phyloP scores from a whole-genome alignment of 75 land plant species.

The Chamaecyparis obtusa region DNA sequence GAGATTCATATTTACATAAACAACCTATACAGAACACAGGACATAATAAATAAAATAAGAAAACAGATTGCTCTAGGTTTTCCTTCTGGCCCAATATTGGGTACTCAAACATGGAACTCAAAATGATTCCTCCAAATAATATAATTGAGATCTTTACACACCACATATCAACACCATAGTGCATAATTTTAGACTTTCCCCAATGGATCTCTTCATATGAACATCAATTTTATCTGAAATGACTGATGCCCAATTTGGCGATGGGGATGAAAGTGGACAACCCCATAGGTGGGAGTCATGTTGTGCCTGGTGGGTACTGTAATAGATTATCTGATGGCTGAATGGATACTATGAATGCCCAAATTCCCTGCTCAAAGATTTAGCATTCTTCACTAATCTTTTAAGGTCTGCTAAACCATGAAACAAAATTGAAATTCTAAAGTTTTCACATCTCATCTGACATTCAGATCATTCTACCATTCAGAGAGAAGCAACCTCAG shows the following conservation, averaged over 20 bases:
- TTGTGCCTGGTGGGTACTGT: not conserved
- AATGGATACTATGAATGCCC: not conserved
- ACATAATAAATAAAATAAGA: not conserved
- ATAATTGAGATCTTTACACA: slow-evolving; percentile 9
- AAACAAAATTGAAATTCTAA: slow-evolving; percentile 11
- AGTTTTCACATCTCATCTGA: not conserved
- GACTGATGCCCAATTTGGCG: not conserved
- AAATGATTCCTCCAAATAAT: not conserved
- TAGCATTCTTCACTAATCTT: too few relatives aligned
- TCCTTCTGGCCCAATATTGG: not conserved
- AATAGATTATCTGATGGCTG: not conserved
- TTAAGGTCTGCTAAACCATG: not conserved
- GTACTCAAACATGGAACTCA: slow-evolving; percentile 11
- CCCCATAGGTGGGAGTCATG: not conserved
- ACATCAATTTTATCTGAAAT: not conserved
- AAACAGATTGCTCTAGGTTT: not conserved
- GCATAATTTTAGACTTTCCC: not conserved
- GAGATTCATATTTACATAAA: not conserved
- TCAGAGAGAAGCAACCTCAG: slow-evolving; percentile 30
- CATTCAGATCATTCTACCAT: not conserved
- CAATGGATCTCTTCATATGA: not conserved
- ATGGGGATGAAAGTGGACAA: not conserved
- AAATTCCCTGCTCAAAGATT: not conserved
- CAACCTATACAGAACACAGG: not conserved
- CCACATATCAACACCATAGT: not conserved